Evolutionary conservation across 805 yeast genomes (phyloP), one percentile per base, ranked within the genome.

Genomic region (Saccharomycopsis vini): DNA sequence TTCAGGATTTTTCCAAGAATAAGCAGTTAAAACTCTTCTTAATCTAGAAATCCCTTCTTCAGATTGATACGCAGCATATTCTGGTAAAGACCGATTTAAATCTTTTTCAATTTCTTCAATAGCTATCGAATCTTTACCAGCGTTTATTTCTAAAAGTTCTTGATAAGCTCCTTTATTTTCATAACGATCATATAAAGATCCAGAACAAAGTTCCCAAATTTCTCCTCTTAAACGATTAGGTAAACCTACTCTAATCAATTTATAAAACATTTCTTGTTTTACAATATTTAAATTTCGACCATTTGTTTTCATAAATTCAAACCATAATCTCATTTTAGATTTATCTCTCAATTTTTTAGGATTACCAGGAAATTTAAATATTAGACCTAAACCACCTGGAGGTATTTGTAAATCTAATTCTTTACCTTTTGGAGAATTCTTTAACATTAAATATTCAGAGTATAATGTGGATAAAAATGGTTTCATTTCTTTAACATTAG

Each of bases 51-150:
- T 89, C 5, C 99, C 98, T 55, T 85, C 94, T 4, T 72, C 72
- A 6, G 72, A 71, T 60, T 92, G 97, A 57, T 88, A 92, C 0
- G 96, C 98, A 2, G 92, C 81, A 60, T 90, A 92, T 61, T 92
- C 98, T 0, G 99, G 99, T 41, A 92, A 62, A 0, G 97, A 89
- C 45, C 99, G 71, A 58, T 90, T 88, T 55, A 92, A 71, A 62
- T 92, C 99, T 59, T 94, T 92, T 58, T 89, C 97, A 49, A 92
- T 92, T 56, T 92, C 99, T 51, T 92, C 98, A 32, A 89, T 81
- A 1, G 98, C 97, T 39, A 82, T 66, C 0, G 96, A 83, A 1
- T 66, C 66, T 46, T 79, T 74, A 3, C 78, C 83, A 26, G 64
- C 70, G 56, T 84, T 79, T 15, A 75, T 79, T 2, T 66, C 68